Conservation (phyloP, 352 stramenopile genomes). For the Phytophthora idaei region DNA sequence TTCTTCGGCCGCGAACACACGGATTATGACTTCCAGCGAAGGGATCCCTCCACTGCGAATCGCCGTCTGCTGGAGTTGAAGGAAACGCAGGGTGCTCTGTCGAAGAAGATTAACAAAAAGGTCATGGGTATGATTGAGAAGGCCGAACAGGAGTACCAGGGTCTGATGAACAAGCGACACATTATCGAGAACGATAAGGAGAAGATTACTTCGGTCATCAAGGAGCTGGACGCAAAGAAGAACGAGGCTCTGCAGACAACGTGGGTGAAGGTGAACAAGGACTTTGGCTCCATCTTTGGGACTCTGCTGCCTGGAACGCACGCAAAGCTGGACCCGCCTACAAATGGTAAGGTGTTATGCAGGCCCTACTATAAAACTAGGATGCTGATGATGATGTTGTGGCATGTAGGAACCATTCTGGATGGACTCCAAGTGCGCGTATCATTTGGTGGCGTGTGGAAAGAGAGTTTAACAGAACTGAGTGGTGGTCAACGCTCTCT, state of each 20-base stretch:
- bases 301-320: constrained; percentile 97
- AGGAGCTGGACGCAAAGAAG: constrained; percentile 99
- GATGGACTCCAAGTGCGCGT: constrained; percentile 98
- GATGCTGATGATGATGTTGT: constrained; percentile 12
- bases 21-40: constrained; percentile 98
- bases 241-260: constrained; percentile 96
- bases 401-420: constrained; percentile 71
- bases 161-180: constrained; percentile 97
- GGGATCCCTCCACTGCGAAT: constrained; percentile 86
- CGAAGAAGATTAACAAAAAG: constrained; percentile 99
- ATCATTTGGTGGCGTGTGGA: constrained; percentile 99
- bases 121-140: constrained; percentile 99
- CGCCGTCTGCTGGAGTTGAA: constrained; percentile 92
- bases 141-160: constrained; percentile 98
- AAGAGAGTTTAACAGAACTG: constrained; percentile 98
- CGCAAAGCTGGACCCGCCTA: constrained; percentile 97
- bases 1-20: constrained; percentile 97
- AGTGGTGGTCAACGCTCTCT: constrained; percentile 99
- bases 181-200: constrained; percentile 99
- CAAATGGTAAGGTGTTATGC: constrained; percentile 66
- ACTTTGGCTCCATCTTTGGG: constrained; percentile 99
- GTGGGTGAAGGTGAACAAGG: constrained; percentile 99
- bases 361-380: neutral
- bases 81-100: constrained; percentile 92
- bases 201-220: constrained; percentile 99